Base-by-base conservation (phyloP, 176 grass and related monocot species). In the Hsuehochloa calcarea region DNA sequence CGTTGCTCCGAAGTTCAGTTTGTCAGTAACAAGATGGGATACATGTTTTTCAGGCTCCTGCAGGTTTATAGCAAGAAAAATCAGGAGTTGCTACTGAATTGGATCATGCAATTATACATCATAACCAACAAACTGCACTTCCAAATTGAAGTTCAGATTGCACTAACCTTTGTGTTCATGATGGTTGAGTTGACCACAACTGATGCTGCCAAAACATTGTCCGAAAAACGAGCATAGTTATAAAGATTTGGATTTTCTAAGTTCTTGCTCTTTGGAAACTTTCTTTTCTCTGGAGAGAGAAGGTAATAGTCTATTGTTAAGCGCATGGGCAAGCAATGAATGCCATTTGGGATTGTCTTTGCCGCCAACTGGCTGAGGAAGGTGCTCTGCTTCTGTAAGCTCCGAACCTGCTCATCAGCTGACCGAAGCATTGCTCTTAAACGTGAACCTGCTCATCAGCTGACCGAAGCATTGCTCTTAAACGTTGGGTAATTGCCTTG, bases 31-130 rank as follows among this genome's bases (percentile, higher is more conserved):
- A 35, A 82, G 47, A 82, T 82, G 86, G 65, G 82, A 87, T 26
- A 87, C 79, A 76, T 87, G 86, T 52, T 87, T 87, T 62, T 82
- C 86, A 58, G 86, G 86, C 37, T 82, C 86, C 86, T 87, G 78
- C 37, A 69, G 70, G 41, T 38, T 66, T 72, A 1, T 10, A 27
- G 54, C 20, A 41, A 67, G 25, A 34, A 29, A 47, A 5, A 82
- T 68, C 1, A n/a, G 29, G 4, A 34, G n/a, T 38, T 81, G 20
- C 20, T 40, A 54, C 26, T 20, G 10, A 81, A 68, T 40, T 50
- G 14, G 62, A 3, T 22, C 78, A 4, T 67, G n/a, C 4, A 50
- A 51, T 37, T 65, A 49, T 34, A 19, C 20, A 15, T 27, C 8
- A 7, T n/a, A 22, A 52, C 10, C 43, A 67, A 68, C 3, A 68